Conservation (phyloP, 345 rosid genomes). For the Adansonia digitata region DNA sequence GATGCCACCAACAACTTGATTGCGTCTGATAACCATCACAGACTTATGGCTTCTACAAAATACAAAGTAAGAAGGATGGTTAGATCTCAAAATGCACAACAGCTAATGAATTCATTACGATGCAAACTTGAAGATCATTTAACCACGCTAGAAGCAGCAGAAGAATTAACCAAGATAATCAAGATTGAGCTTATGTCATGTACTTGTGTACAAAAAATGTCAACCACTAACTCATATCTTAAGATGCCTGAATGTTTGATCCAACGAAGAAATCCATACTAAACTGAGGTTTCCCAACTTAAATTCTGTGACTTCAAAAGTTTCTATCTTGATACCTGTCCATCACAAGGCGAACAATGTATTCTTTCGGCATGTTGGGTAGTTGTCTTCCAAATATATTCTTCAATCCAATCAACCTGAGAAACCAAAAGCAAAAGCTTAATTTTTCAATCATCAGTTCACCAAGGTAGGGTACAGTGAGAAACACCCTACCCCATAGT, state of each 20-base stretch:
- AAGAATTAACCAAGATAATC: background rate
- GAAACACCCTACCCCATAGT: background rate
- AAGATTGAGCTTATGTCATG: constrained; percentile 2
- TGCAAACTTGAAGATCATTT: background rate
- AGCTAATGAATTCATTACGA: background rate
- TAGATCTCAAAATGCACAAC: background rate
- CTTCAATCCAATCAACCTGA: constrained; percentile 96
- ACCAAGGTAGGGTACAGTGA: background rate
- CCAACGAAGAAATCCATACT: background rate
- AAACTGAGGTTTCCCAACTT: background rate
- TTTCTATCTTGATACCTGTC: constrained; percentile 56
- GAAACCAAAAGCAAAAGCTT: constrained; percentile 15
- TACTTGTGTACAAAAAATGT: background rate
- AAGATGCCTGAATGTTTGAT: background rate
- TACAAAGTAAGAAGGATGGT: constrained; percentile 13
- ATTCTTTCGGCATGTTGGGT: constrained; percentile 99
- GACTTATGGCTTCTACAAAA: constrained; percentile 85
- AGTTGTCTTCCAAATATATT: constrained; percentile 95
- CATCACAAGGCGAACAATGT: constrained; percentile 98
- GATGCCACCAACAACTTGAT: constrained; percentile 94
- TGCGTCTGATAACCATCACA: constrained; percentile 90
- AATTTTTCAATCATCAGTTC: background rate
- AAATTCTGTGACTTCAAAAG: background rate
- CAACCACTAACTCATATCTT: background rate
- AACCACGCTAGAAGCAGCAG: background rate